Evolutionary conservation across 2,329 filamentous ascomycete species (phyloP), one percentile per base, ranked within the genome.

Genomic region (Acrocalymma vagum): DNA sequence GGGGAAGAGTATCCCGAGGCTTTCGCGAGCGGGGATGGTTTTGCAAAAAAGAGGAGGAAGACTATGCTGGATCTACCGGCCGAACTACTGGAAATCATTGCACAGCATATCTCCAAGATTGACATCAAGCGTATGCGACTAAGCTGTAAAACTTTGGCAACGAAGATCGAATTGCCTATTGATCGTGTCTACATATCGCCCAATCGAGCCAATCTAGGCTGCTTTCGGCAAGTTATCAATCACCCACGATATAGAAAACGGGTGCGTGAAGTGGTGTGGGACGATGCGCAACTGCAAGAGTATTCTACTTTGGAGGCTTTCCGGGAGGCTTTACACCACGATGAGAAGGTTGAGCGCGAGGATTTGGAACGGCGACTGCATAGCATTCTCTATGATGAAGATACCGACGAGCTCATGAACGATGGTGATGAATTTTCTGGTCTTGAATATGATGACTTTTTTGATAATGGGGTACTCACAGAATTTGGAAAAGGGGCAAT

Each of bases 251-350:
- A 70, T 32, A 62, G 65, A 4, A 29, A 49, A 1, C 25, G 44
- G 1, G 54, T 77, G 6, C 45, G 31, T 3, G 72, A 77, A 38
- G 63, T 76, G 5, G 59, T 78, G 22, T 75, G 65, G 66, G 67
- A 74, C 16, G 69, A 72, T 34, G 54, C 57, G n/a, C 52, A 57
- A n/a, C 50, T 65, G 16, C 40, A 48, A 6, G 44, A 52, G n/a
- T 58, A 52, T 33, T 32, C 50, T 2, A 45, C 50, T 1, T 13
- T 57, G 17, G 37, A 52, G 2, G 22, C 25, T 4, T 61, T 55
- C 20, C 29, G 32, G 13, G 18, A 30, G 5, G 51, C 48, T 6
- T 37, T 55, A 17, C 6, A 37, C 2, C 13, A 31, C 16, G 70
- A 63, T 45, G 51, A 57, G 17, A 40, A 26, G 22, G 18, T 38